Percentiles rank a stretch among this genome's conserved stretches.
These are phyloP conservation scores for Akanthomyces muscarius DNA, from an alignment of 2,329 filamentous ascomycete genomes.

Conservation along the genomic window DNA sequence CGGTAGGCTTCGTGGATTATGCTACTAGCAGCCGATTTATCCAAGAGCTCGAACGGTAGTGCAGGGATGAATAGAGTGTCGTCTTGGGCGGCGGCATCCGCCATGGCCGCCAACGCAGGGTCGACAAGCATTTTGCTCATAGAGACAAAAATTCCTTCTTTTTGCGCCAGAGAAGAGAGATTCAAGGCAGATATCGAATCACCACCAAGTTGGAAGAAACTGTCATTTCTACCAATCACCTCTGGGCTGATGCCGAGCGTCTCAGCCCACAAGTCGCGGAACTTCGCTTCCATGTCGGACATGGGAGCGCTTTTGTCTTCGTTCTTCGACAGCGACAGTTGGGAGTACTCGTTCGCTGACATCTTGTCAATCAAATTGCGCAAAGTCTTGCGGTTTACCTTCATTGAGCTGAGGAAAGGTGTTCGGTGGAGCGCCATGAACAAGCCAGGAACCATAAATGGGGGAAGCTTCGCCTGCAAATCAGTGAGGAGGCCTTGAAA, in stretches of 20 bases:
- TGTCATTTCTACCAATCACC: slow-evolving; percentile 43
- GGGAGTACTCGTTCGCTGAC: neutral
- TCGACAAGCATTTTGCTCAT: neutral
- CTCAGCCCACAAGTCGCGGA: slow-evolving; percentile 16
- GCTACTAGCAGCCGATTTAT: neutral
- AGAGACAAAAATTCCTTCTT: slow-evolving; percentile 21
- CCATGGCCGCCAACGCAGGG: slow-evolving; percentile 3
- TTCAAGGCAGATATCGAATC: slow-evolving; percentile 53
- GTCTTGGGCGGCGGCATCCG: neutral
- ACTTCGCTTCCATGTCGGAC: slow-evolving; percentile 10
- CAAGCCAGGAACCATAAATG: slow-evolving; percentile 21
- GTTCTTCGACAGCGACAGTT: neutral
- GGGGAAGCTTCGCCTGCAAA: slow-evolving; percentile 15
- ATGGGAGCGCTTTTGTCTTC: neutral
- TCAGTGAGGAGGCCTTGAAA: neutral
- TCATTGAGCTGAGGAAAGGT: slow-evolving; percentile 21
- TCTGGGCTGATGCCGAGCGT: neutral
- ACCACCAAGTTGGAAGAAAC: slow-evolving; percentile 52
- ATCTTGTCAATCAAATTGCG: neutral
- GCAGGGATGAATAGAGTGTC: neutral
- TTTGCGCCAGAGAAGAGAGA: slow-evolving; percentile 24
- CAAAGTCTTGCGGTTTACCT: slow-evolving; percentile 20
- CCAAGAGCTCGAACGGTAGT: neutral
- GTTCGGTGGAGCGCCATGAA: slow-evolving; percentile 18
- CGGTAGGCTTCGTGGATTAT: neutral